phyloP scores from a whole-genome alignment of 345 rosid genomes.

The Brassica carinata region DNA sequence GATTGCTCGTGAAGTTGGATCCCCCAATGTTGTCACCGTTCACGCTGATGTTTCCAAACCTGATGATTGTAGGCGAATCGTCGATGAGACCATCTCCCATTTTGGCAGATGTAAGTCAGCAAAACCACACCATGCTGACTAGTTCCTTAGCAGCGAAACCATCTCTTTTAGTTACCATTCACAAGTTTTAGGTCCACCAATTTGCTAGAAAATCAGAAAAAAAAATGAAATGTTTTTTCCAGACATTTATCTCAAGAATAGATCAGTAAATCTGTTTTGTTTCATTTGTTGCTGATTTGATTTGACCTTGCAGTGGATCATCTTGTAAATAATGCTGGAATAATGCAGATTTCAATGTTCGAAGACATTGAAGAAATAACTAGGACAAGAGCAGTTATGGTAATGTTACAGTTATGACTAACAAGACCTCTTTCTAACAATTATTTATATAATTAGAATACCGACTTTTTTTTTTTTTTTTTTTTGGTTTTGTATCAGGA shows the following conservation, averaged over 20 bases:
- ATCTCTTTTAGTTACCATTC: background rate
- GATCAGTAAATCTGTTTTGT: background rate
- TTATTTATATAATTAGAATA: background rate
- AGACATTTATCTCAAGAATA: background rate
- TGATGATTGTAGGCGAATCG: constrained; percentile 51
- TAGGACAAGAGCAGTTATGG: constrained; percentile 42
- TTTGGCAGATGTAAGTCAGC: constrained; percentile 53
- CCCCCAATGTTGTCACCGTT: constrained; percentile 52
- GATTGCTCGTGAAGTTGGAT: constrained; percentile 49
- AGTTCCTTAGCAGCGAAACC: background rate
- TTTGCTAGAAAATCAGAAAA: background rate
- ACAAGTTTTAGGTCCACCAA: background rate
- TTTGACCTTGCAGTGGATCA: constrained; percentile 54
- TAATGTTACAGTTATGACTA: constrained; percentile 11
- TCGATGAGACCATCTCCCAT: constrained; percentile 50
- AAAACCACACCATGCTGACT: background rate
- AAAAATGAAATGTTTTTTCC: background rate
- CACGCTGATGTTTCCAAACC: constrained; percentile 52
- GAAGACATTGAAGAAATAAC: constrained; percentile 47
- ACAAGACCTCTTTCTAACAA: background rate
- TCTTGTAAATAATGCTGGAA: constrained; percentile 56
- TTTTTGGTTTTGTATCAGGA: constrained; percentile 41
- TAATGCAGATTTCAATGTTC: constrained; percentile 43
- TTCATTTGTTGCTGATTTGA: background rate
- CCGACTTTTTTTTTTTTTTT: background rate